Base-by-base conservation (phyloP, 495 filamentous ascomycete genomes). In the Mycothermus thermophilus region DNA sequence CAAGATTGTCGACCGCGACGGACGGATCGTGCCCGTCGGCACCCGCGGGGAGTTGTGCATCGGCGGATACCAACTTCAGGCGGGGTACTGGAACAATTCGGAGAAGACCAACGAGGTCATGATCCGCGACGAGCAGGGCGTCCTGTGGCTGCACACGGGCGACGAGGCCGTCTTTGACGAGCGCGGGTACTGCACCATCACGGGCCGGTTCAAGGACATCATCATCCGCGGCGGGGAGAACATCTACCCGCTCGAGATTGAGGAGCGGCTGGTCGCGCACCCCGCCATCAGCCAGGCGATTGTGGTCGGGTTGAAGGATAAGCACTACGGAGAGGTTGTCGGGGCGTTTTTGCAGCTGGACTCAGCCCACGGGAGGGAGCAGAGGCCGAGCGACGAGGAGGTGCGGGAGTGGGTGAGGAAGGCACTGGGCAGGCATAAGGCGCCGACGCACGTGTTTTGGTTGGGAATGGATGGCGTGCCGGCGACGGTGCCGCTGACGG, bases 241-340 rank as follows among this genome's bases (percentile, higher is more conserved):
- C 44, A 79, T 81, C 40, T 79, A 79, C 43, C 78, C 78, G 2
- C 61, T 80, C 12, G 76, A 83, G 46, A 79, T 81, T 37, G 78
- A 83, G 55, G 72, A 77, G 46, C 62, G 75, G n/a, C 58, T 83
- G 4, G 43, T 69, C 1, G 54, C 58, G 10, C 75, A 81, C 49
- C 61, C 72, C 1, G 53, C 58, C 3, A 63, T 83, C 15, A 38
- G 57, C 0, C 47, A 67, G 3, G 75, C 77, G 1, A 60, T 74
- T 14, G 77, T 80, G 0, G 68, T 79, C 32, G 78, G 75, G 2
- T 57, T 83, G 4, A 65, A 71, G 18, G 65, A 80, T 39, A 55
- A 54, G 2, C 68, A 71, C 40, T 80, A 79, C 35, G 78, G 76
- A 24, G 78, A 83, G 54, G 74, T 75, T 0, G 76, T 80, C 4